Evolutionary conservation across 371 early-diverging fungal species (phyloP), one percentile per base, ranked within the genome.

Genomic region (Mucor indicus): DNA sequence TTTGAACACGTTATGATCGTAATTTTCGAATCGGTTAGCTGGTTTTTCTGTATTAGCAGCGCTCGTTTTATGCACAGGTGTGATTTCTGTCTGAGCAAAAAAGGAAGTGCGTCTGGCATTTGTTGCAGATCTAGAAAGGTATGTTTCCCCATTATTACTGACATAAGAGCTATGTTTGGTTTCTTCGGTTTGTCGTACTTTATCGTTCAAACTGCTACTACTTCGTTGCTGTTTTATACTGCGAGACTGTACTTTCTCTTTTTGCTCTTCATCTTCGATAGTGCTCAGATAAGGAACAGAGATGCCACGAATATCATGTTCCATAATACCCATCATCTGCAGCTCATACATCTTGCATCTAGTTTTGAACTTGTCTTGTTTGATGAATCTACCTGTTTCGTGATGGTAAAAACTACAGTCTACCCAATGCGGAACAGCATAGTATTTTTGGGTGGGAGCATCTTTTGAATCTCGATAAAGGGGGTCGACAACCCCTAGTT

Each of bases 341-440:
- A 92, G 72, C 41, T 88, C 87, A 50, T 88, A 82, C 87, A 93
- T 88, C 61, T 85, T 87, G 63, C 90, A 89, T 30, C 91, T 75
- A 17, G 84, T 72, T 45, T 74, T 71, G 51, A 81, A 84, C 44
- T 79, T 78, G 36, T 78, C 80, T 13, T 69, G 70, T 35, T 75
- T 79, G 9, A 69, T 52, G 50, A 62, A 67, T 23, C 67, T 62
- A 13, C 68, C 70, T 6, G 79, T 77, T 33, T 84, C 66, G 47
- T 74, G 67, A 54, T 79, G 80, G 69, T 86, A 95, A 57, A 92
- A 97, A 45, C 91, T 93, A 44, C 87, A 85, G 47, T 93, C 95
- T 13, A 96, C 75, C 98, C 98, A 97, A 57, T 91, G 85, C 0
- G 98, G 96, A 23, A 92, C 84, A 43, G 83, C 81, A 59, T 83